phyloP scores from a whole-genome alignment of 768 basidiomycete genomes.

The Phlebiopsis gigantea region DNA sequence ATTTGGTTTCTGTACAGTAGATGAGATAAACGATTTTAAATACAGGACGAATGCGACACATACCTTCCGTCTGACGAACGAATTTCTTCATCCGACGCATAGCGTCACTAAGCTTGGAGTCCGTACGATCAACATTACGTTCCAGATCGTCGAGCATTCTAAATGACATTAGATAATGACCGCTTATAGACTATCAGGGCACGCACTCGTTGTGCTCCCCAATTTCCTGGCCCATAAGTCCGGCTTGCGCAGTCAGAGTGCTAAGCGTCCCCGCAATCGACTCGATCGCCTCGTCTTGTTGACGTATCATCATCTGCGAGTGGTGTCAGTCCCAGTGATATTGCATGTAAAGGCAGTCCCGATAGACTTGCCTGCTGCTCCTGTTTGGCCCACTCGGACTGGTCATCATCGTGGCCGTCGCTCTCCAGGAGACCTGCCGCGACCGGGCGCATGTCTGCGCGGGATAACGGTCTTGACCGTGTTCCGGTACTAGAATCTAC shows the following conservation, averaged over 20 bases:
- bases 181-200: not conserved
- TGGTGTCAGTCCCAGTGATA: too few relatives aligned
- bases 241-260: constrained; percentile 86
- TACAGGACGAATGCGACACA: constrained; percentile 10
- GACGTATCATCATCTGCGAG: constrained; percentile 70
- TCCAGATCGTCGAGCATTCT: constrained; percentile 88
- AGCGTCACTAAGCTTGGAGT: constrained; percentile 58
- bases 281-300: constrained; percentile 88
- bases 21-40: not conserved
- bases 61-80: constrained; percentile 79
- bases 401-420: constrained; percentile 48
- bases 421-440: constrained; percentile 2
- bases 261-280: constrained; percentile 82
- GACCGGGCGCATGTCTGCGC: constrained; percentile 13
- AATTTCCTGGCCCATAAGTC: constrained; percentile 92
- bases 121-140: constrained; percentile 68
- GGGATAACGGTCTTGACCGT: constrained; percentile 21
- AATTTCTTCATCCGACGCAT: constrained; percentile 75
- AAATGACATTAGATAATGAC: not conserved
- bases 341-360: too few relatives aligned
- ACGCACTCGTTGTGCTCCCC: constrained; percentile 84
- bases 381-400: constrained; percentile 76
- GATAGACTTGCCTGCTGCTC: constrained; percentile 68
- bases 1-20: constrained; percentile 63
- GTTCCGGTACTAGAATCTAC: constrained; percentile 29